A percentile compares a stretch with the other conserved stretches of the same genome.
Evolutionary conservation across 768 basidiomycete species (phyloP).

Genomic region (Tubosaeta sp.): DNA sequence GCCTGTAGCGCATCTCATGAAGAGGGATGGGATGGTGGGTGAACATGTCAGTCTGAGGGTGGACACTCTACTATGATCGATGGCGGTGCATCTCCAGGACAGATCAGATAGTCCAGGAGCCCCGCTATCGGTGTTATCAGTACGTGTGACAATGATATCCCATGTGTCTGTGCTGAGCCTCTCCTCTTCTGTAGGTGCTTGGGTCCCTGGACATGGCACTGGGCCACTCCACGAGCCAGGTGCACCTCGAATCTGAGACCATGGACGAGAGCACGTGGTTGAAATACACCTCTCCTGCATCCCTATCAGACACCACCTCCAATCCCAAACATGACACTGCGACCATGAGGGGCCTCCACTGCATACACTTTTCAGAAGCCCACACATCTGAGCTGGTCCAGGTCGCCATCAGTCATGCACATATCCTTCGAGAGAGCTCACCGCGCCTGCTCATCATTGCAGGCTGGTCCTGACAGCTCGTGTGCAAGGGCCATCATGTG

Average conservation of each 20-base stretch:
- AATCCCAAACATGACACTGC: background rate
- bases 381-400: conserved; percentile 58
- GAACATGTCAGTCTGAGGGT: background rate
- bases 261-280: background rate
- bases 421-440: conserved; percentile 15
- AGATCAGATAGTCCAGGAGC: background rate
- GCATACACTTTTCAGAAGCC: conserved; percentile 60
- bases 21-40: background rate
- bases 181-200: background rate
- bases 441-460: conserved; percentile 56
- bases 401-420: conserved; percentile 44
- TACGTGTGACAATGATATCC: conserved; percentile 3
- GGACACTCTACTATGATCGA: conserved; percentile 16
- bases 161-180: background rate
- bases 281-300: too few species aligned
- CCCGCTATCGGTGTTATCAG: background rate
- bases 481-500: conserved; percentile 62
- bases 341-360: conserved; percentile 27
- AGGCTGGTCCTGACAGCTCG: conserved; percentile 72
- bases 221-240: background rate
- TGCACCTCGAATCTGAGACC: background rate
- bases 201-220: background rate
- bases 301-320: background rate
- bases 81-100: conserved; percentile 21
- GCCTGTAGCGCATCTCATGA: background rate